Conservation (phyloP, 2,329 filamentous ascomycete genomes). For the Penicillium decumbens region DNA sequence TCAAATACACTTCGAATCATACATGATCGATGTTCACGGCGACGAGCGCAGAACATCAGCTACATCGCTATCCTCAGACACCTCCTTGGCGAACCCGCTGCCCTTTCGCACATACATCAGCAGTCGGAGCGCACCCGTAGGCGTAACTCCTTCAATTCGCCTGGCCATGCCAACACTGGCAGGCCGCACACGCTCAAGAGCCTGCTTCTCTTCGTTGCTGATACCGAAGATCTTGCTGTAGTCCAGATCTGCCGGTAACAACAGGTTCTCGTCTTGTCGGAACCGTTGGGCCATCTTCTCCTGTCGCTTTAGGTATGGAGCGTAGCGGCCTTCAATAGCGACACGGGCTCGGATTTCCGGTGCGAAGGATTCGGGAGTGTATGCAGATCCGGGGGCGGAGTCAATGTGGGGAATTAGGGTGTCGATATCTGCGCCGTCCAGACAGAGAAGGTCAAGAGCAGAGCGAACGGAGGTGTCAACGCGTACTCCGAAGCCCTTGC, state of each 20-base stretch:
- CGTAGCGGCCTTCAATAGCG: slow-evolving; percentile 76
- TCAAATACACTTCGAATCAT: slow-evolving; percentile 1
- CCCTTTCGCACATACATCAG: slow-evolving; percentile 40
- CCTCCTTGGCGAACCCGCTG: slow-evolving; percentile 15
- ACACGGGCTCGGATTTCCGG: slow-evolving; percentile 63
- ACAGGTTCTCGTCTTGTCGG: slow-evolving; percentile 69
- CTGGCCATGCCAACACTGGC: slow-evolving; percentile 86
- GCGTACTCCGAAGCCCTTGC: slow-evolving; percentile 64
- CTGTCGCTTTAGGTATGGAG: slow-evolving; percentile 77
- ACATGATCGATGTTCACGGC: slow-evolving; percentile 11
- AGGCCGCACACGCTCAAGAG: slow-evolving; percentile 66
- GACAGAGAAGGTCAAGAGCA: slow-evolving; percentile 73
- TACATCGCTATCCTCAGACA: slow-evolving; percentile 7
- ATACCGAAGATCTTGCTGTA: slow-evolving; percentile 70
- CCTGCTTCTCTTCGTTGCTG: slow-evolving; percentile 70
- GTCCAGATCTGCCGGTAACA: slow-evolving; percentile 68
- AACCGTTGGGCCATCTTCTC: slow-evolving; percentile 62
- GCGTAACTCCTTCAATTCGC: slow-evolving; percentile 69
- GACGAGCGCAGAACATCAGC: slow-evolving; percentile 13
- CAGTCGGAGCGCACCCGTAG: slow-evolving; percentile 42
- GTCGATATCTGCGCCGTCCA: slow-evolving; percentile 57
- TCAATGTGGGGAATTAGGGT: slow-evolving; percentile 54
- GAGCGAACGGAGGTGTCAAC: slow-evolving; percentile 63
- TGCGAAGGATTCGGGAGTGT: slow-evolving; percentile 50
- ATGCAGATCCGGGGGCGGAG: slow-evolving; percentile 24